Evolutionary conservation across 2,329 filamentous ascomycete genomes (phyloP), one percentile per base, ranked within the genome.

Genomic region (Talaromyces piceae): DNA sequence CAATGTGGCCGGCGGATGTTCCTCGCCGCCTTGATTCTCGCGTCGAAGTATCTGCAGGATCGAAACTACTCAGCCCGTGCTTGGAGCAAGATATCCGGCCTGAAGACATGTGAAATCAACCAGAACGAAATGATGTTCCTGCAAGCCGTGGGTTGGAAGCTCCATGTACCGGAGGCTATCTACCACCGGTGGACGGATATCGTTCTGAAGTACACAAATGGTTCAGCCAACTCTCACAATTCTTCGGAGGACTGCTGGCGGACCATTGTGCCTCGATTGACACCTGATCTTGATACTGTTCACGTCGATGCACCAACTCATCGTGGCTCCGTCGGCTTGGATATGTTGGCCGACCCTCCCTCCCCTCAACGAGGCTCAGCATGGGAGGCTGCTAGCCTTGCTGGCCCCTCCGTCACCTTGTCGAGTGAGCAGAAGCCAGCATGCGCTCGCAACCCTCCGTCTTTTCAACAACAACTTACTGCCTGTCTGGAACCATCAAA

Each of bases 51-150:
- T 67, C 77, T 98, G 44, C 93, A 98, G 71, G 93, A 98, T 67
- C 86, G 91, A 60, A 98, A 97, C 73, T 98, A 95, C 72, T 97
- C 93, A 12, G 90, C 93, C 45, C 85, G 91, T 51, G 93, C 93
- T 39, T 98, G 93, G 93, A 97, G 91, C 70, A 97, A 95, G 77
- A 98, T 98, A 61, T 97, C 93, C 16, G 93, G 93, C n/a, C 77
- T 98, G 52, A 89, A 88, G 66, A 91, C 90, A 3, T 77, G 81
- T 51, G 93, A 98, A 72, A 97, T 98, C 70, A 97, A 97, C 71
- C 86, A 90, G 64, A 97, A 97, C 68, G 93, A 98, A 73, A 86
- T 94, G 68, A 84, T 88, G 16, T 98, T 97, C 67, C 79, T 98
- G 44, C 74, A 86, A 55, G 88, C 91, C 43, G 88, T 98, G 56